Conservation (phyloP, 2,329 filamentous ascomycete species). For the Aspergillus fructus region DNA sequence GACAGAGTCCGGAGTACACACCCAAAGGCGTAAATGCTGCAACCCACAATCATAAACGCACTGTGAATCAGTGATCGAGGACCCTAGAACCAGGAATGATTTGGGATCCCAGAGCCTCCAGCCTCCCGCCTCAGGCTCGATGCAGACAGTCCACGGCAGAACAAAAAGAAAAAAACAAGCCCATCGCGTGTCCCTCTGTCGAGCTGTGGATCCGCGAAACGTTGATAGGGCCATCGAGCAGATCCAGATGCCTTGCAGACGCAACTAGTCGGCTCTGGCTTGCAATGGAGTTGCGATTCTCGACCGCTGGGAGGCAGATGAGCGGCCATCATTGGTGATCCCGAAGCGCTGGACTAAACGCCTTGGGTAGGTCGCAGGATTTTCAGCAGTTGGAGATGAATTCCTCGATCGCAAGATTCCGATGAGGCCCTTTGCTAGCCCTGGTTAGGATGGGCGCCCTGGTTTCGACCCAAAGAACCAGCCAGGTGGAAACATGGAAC, state of each 20-base stretch:
- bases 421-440: background rate
- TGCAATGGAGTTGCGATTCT: background rate
- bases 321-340: background rate
- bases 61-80: background rate
- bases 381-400: background rate
- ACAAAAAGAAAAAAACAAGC: slow-evolving; percentile 9
- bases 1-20: background rate
- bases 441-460: background rate
- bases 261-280: background rate
- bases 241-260: slow-evolving; percentile 14
- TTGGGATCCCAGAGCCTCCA: background rate
- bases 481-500: background rate
- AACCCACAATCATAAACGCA: too few relatives aligned
- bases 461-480: background rate
- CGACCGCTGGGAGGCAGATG: background rate
- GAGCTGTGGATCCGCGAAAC: slow-evolving; percentile 19
- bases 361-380: background rate
- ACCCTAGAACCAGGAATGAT: too few relatives aligned
- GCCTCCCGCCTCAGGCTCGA: slow-evolving; percentile 2
- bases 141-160: slow-evolving; percentile 5
- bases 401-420: background rate
- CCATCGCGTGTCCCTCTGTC: slow-evolving; percentile 20
- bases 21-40: background rate
- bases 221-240: slow-evolving; percentile 12
- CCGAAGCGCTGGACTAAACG: background rate